Base-by-base conservation (phyloP, 306 rosid species). In the Morella rubra region DNA sequence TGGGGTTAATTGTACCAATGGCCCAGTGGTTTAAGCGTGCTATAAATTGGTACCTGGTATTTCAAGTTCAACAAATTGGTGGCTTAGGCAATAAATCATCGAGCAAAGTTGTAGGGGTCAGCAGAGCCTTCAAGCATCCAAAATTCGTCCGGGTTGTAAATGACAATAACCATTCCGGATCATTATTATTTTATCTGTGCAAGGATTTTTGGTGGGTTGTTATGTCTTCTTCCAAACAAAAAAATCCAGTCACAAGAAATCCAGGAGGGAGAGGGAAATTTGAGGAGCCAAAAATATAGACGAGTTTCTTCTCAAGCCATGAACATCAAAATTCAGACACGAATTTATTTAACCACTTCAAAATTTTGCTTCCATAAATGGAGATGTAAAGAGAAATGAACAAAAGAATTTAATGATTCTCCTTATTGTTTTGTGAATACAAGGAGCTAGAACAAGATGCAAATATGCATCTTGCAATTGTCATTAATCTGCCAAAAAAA, bases 401-500 rank as follows among this genome's bases (percentile, higher is more conserved):
- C 1, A 42, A n/a, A 42, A 4, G 13, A 65, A 16, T 20, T 8
- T 16, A 1, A 3, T 27, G 44, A 27, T 3, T 20, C 4, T 1
- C 9, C 60, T 58, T 20, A 58, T 58, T 58, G 11, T 54, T 53
- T 79, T n/a, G 58, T 54, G 37, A n/a, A 45, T 24, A 19, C 60
- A 61, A 64, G 32, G 15, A 65, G 69, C 78, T 47, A 45, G 7
- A 18, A 15, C 78, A 71, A 41, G 70, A 74, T 20, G 44, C 2
- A 7, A 0, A 81, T 49, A 82, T 60, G 64, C 79, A 79, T 52
- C 19, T 32, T 22, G 3, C 59, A 76, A 73, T 75, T 65, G 60
- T 65, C 20, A 49, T 66, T 65, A 71, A 71, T 81, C 73, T 27
- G 70, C 27, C 58, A 72, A 61, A 67, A 70, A 14, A 65, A 60